Conservation (phyloP, 371 early-diverging fungal genomes). For the Syncephalastrum contaminatum region DNA sequence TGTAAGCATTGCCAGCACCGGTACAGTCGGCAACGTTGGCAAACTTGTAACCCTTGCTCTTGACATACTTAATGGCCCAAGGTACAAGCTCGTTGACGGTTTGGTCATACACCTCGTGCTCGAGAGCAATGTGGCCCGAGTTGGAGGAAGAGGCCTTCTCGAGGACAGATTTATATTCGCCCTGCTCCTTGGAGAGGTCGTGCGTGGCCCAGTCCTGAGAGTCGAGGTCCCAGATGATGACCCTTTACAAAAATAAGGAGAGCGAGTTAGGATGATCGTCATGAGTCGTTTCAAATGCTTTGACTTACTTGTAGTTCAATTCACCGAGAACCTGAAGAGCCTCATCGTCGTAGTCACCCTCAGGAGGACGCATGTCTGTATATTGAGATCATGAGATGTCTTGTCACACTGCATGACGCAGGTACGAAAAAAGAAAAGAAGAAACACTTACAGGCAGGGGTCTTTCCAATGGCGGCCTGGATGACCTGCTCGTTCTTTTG, state of each 20-base stretch:
- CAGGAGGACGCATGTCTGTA: constrained; percentile 49
- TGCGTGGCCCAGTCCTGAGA: constrained; percentile 47
- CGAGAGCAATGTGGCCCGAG: constrained; percentile 40
- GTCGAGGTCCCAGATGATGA: constrained; percentile 59
- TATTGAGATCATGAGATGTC: neutral
- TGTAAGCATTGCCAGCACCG: neutral
- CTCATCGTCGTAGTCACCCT: constrained; percentile 36
- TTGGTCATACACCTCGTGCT: constrained; percentile 34
- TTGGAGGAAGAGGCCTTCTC: constrained; percentile 5
- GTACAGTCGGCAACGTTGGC: constrained; percentile 44
- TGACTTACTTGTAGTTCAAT: constrained; percentile 41
- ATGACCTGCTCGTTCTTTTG: constrained; percentile 24
- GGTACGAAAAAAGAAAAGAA: too few species aligned
- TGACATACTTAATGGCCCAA: constrained; percentile 31
- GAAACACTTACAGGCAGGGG: neutral
- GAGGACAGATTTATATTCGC: constrained; percentile 13
- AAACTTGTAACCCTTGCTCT: constrained; percentile 25
- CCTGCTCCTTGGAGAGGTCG: constrained; percentile 18
- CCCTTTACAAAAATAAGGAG: constrained; percentile 7
- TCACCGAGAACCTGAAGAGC: constrained; percentile 37
- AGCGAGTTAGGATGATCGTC: neutral
- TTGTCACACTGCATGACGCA: neutral
- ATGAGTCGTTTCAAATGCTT: too few species aligned
- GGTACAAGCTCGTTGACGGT: constrained; percentile 42
- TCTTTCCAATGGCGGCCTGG: constrained; percentile 24